Evolutionary conservation across 169 alveolate genomes (phyloP), one percentile per base, ranked within the genome.

Genomic region (Fabrea salina): DNA sequence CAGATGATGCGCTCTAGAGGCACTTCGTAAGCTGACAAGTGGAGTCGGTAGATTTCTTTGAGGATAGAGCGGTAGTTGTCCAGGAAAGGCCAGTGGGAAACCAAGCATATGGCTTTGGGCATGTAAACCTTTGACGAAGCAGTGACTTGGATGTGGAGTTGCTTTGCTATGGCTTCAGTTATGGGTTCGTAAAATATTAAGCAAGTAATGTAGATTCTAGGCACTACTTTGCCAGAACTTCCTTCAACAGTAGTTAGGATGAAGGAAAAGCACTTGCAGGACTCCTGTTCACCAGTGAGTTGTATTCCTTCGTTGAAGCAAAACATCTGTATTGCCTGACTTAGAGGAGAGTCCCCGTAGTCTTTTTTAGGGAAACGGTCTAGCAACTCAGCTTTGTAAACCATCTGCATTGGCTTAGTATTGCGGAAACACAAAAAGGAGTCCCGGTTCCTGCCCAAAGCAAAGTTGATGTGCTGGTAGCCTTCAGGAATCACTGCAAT

Each of bases 1-100:
- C 79, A 75, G 33, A 87, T 64, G 58, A 79, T 72, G 40, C 92
- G 47, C 58, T 87, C 92, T 5, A 87, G 50, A 8, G 92, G 92
- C 22, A 83, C 64, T 33, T 43, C 79, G 47, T 78, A 79, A 8
- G 56, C 35, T 2, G 92, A 70, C 13, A 83, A 32, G 27, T 75
- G 82, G 2, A 87, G 39, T 22, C 86, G 57, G 35, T 83, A 87
- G 3, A 87, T 67, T 49, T 82, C 39, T 51, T 80, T 87, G 43
- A 87, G 44, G 30, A 83, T 68, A 43, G 83, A 89, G 32, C 61
- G 61, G 59, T 50, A 87, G 13, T 75, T 58, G 50, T 75, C 79
- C 51, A 80, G 75, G 71, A 83, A 87, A 0, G 92, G 72, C 56
- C 86, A 87, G 72, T 87, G 90, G 3, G 89, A 80, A 19, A 87